A percentile compares a stretch with the other conserved stretches of the same genome.
These are phyloP conservation scores for Sporothrix pallida DNA, from an alignment of 2,329 filamentous ascomycete genomes.

Conservation along the genomic window DNA sequence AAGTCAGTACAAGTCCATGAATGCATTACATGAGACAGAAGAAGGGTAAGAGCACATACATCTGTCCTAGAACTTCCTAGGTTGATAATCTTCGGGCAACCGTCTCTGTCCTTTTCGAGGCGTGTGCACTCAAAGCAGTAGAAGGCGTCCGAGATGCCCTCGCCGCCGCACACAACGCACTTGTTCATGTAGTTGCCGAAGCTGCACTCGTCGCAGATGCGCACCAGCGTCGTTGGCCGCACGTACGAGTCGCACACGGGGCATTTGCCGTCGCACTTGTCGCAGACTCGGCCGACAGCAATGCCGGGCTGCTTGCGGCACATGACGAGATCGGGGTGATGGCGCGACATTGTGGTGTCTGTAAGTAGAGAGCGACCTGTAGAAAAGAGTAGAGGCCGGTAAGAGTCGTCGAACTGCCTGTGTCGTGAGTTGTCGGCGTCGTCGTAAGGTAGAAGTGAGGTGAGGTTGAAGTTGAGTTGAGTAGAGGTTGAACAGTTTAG, in stretches of 20 bases:
- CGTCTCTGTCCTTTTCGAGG: slow-evolving; percentile 94
- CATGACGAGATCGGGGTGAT: slow-evolving; percentile 98
- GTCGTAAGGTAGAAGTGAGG: background rate
- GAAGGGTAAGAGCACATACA: slow-evolving; percentile 63
- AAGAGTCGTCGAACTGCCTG: background rate
- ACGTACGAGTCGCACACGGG: slow-evolving; percentile 99
- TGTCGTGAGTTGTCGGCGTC: background rate
- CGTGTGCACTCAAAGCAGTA: slow-evolving; percentile 99
- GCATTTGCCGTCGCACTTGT: slow-evolving; percentile 99
- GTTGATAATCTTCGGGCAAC: slow-evolving; percentile 99
- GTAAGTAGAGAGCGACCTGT: background rate
- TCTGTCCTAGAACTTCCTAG: slow-evolving; percentile 94
- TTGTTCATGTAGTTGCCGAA: slow-evolving; percentile 99
- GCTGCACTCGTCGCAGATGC: slow-evolving; percentile 98
- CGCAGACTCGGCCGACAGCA: slow-evolving; percentile 96
- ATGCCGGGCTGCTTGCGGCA: slow-evolving; percentile 98
- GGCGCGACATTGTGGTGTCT: slow-evolving; percentile 74
- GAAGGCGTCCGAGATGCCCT: slow-evolving; percentile 94
- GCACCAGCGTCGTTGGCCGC: slow-evolving; percentile 92
- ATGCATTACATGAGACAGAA: background rate
- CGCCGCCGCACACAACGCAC: slow-evolving; percentile 96
- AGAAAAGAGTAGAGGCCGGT: background rate
- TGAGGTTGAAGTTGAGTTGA: background rate
- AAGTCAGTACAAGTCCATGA: slow-evolving; percentile 28
- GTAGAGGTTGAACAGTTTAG: slow-evolving; percentile 17